A percentile compares a stretch with the other conserved stretches of the same genome.
Conservation (phyloP, 106 monocot genomes). For the Allium fistulosum region DNA sequence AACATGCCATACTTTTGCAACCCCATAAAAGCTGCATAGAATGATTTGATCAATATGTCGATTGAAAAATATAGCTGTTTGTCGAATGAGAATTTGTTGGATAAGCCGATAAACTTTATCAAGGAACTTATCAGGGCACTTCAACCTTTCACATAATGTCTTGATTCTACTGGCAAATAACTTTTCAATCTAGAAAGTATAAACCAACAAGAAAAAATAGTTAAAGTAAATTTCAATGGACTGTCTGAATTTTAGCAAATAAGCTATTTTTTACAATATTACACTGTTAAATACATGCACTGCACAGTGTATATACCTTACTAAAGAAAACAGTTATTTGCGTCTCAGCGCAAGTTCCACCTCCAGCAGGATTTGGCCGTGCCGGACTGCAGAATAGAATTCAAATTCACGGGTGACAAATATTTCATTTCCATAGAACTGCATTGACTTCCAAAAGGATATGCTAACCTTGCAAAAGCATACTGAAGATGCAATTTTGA, state of each 20-base stretch:
- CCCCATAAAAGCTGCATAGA: constrained; percentile 88
- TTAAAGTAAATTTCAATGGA: not conserved
- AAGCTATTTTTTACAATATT: not conserved
- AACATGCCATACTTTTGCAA: constrained; percentile 55
- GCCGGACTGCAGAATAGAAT: constrained; percentile 53
- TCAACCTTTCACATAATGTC: constrained; percentile 85
- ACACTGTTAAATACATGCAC: not conserved
- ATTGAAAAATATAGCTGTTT: constrained; percentile 70
- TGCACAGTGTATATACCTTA: constrained; percentile 37
- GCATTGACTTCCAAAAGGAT: not conserved
- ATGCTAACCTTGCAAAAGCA: constrained; percentile 81
- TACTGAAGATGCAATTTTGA: constrained; percentile 72
- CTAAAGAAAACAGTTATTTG: constrained; percentile 69
- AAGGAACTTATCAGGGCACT: constrained; percentile 42
- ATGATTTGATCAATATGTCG: constrained; percentile 95
- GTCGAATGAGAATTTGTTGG: constrained; percentile 71
- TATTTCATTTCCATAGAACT: no score
- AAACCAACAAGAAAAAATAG: constrained; percentile 3
- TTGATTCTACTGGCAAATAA: constrained; percentile 81
- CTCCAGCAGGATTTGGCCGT: constrained; percentile 64
- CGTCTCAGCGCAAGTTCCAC: constrained; percentile 76
- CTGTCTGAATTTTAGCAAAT: not conserved
- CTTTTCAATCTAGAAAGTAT: constrained; percentile 54
- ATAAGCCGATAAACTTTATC: constrained; percentile 68
- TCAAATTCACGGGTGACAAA: not conserved